Conservation (phyloP, 2,329 filamentous ascomycete genomes). For the Huntiella decipiens region DNA sequence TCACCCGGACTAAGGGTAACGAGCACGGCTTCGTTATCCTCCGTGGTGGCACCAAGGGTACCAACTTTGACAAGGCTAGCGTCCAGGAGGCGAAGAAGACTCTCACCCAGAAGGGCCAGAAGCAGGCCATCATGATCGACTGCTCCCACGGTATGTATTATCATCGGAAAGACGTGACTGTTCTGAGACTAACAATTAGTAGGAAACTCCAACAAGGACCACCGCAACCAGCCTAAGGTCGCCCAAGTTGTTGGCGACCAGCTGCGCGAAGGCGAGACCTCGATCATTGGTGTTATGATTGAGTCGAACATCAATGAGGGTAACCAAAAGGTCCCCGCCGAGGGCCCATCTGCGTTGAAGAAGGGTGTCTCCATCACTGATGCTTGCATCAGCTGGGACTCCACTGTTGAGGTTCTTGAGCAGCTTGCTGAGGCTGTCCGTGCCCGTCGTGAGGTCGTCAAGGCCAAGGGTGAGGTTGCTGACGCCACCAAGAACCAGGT, state of each 20-base stretch:
- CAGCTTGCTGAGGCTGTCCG: slow-evolving; percentile 71
- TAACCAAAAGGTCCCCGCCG: slow-evolving; percentile 70
- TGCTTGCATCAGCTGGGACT: slow-evolving; percentile 88
- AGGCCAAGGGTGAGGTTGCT: slow-evolving; percentile 16
- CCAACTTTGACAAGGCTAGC: slow-evolving; percentile 80
- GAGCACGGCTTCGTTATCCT: slow-evolving; percentile 96
- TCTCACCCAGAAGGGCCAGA: slow-evolving; percentile 64
- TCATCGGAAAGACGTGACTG: background rate
- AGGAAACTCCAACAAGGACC: slow-evolving; percentile 88
- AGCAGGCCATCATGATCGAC: slow-evolving; percentile 89
- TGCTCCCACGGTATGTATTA: slow-evolving; percentile 67
- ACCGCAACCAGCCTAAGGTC: slow-evolving; percentile 92
- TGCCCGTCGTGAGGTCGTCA: slow-evolving; percentile 40
- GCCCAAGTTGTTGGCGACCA: slow-evolving; percentile 68
- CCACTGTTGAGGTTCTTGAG: slow-evolving; percentile 63
- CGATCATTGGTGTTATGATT: slow-evolving; percentile 94
- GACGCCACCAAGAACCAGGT: slow-evolving; percentile 19
- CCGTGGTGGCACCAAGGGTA: slow-evolving; percentile 74
- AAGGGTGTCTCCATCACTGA: slow-evolving; percentile 91
- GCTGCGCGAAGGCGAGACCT: slow-evolving; percentile 67
- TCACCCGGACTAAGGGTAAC: slow-evolving; percentile 83
- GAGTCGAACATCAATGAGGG: slow-evolving; percentile 92
- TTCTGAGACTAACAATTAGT: background rate
- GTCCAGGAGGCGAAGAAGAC: slow-evolving; percentile 63
- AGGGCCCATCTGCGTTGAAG: slow-evolving; percentile 60